phyloP scores from a whole-genome alignment of 257 asterid species.

The Ajuga chamaepitys region DNA sequence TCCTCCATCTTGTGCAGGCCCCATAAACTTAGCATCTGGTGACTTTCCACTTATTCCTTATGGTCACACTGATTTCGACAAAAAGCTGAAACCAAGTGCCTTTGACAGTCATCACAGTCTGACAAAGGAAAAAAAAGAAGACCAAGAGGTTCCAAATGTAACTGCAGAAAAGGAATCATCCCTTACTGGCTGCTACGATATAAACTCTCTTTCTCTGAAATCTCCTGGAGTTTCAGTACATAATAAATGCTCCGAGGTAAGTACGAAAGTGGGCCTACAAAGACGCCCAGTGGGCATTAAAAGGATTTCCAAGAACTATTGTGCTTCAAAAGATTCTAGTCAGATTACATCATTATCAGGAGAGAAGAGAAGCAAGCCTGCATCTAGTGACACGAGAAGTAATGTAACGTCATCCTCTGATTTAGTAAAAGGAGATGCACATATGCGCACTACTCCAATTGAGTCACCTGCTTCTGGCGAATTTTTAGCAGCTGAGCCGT shows the following conservation, averaged over 20 bases:
- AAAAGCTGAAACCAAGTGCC: conserved; percentile 28
- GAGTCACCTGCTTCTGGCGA: conserved; percentile 10
- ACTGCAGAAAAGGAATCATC: conserved; percentile 7
- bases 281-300: conserved; percentile 46
- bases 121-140: conserved; percentile 27
- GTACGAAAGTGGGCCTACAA: conserved; percentile 34
- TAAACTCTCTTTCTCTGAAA: conserved; percentile 8
- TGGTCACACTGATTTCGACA: conserved; percentile 27
- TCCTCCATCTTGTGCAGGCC: conserved; percentile 43
- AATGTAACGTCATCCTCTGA: conserved; percentile 8
- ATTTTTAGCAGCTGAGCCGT: conserved; percentile 18
- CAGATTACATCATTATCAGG: conserved; percentile 13
- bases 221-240: conserved; percentile 23
- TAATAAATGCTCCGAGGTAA: conserved; percentile 15
- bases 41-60: conserved; percentile 42
- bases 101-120: conserved; percentile 18
- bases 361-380: conserved; percentile 14
- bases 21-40: conserved; percentile 42
- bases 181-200: not conserved
- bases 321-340: conserved; percentile 13
- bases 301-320: conserved; percentile 28
- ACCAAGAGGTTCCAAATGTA: conserved; percentile 27
- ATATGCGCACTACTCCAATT: conserved; percentile 5
- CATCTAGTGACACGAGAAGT: conserved; percentile 1
- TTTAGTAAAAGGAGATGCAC: not conserved